A percentile compares a stretch with the other conserved stretches of the same genome.
phyloP scores from a whole-genome alignment of 2,329 filamentous ascomycete genomes.

The Cercospora beticola region DNA sequence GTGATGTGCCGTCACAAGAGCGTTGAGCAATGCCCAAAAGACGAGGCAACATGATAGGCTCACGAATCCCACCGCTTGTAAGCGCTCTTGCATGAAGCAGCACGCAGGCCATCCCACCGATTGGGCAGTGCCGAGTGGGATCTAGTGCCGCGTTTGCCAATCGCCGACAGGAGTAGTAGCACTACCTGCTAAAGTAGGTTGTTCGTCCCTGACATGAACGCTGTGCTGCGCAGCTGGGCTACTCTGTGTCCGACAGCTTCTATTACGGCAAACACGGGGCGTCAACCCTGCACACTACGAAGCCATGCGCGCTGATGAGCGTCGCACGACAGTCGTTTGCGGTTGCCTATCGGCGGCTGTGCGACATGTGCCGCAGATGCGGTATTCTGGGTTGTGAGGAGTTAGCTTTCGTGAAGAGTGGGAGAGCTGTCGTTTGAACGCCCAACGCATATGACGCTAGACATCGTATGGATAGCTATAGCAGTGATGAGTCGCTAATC shows the following conservation, averaged over 20 bases:
- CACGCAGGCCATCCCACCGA: neutral
- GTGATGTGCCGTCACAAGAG: neutral
- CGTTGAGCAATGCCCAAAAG: constrained; percentile 6
- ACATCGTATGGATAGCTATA: neutral
- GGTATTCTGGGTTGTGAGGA: neutral
- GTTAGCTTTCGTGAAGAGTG: neutral
- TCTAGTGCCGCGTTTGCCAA: neutral
- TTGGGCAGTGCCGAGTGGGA: neutral
- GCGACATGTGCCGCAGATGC: neutral
- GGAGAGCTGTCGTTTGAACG: neutral
- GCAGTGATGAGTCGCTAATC: neutral
- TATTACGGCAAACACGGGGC: neutral
- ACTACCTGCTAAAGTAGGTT: neutral
- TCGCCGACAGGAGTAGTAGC: neutral
- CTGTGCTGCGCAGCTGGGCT: neutral
- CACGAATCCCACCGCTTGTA: neutral
- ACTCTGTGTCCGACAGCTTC: neutral
- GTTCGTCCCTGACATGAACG: neutral
- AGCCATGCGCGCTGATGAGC: neutral
- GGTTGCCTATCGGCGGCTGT: neutral
- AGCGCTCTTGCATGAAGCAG: constrained; percentile 2
- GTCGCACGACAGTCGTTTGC: constrained; percentile 1
- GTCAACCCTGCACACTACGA: neutral
- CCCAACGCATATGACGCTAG: neutral
- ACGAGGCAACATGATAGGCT: constrained; percentile 4